Evolutionary conservation across 1,139 yeast species (phyloP), one percentile per base, ranked within the genome.

Genomic region (Yamadazyma triangularis): DNA sequence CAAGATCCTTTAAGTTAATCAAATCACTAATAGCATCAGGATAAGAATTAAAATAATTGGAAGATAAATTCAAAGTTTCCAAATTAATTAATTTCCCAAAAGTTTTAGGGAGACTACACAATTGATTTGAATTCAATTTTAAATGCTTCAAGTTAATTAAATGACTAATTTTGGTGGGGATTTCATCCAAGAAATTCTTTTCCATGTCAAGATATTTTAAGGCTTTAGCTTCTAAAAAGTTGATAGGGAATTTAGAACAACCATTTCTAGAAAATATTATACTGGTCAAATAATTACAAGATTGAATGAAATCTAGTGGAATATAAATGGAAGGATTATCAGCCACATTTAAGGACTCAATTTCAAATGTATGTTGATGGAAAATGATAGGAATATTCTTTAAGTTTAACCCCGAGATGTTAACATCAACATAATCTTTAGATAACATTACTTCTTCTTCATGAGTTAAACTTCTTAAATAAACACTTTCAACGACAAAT

Each of bases 371-470:
- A 41, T 80, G 87, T 43, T 79, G 85, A 48, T 82, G 89, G 46
- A 88, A 77, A 25, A 82, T 72, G 33, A 86, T 83, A 0, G 96
- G 96, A 11, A 89, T 83, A 19, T 87, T 86, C 41, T 86, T 87
- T 37, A 88, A 64, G 44, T 84, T 82, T 63, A 84, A 73, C 29
- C 84, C 77, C 25, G 80, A 75, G 35, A 89, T 67, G 48, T 85
- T 77, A 9, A 87, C 95, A 50, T 82, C 79, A 11, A 81, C 79
- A 41, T 81, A 80, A 51, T 83, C 82, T 40, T 76, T 74, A 25
- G 79, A 67, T 36, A 81, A 62, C 42, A 73, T 57, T 11, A 73
- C 72, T 45, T 84, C 91, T 48, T 81, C 86, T 29, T 75, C 78
- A 13, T 73, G 77, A 9, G 83, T 71, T 35, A 85, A 69, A 37